These are phyloP conservation scores for Pouteria glomerata DNA, from an alignment of 148 eudicot species.

Conservation along the genomic window DNA sequence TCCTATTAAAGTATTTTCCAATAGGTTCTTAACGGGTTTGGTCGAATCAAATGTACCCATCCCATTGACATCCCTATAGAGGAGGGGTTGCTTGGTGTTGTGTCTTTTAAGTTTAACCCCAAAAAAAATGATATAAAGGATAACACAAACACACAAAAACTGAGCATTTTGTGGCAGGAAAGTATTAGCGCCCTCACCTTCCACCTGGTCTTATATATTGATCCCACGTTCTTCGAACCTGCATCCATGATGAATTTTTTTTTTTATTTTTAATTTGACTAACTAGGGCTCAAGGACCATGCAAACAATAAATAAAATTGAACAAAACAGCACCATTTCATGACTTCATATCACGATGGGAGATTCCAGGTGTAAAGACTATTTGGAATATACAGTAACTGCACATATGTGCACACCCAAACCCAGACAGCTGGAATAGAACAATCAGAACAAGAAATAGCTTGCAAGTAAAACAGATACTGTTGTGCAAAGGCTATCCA, in stretches of 20 bases:
- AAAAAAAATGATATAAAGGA: background rate
- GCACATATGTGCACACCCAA: background rate
- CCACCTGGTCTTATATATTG: conserved; percentile 84
- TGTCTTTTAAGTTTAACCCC: too few relatives aligned
- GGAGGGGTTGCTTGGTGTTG: too few relatives aligned
- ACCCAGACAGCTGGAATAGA: background rate
- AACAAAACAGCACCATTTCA: background rate
- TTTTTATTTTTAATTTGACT: background rate
- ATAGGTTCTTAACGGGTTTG: too few relatives aligned
- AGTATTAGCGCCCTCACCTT: conserved; percentile 41
- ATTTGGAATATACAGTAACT: background rate
- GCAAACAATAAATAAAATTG: background rate
- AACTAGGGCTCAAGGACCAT: background rate
- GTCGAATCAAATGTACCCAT: too few relatives aligned
- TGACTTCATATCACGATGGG: background rate
- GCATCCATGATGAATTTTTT: conserved; percentile 15
- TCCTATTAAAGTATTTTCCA: too few relatives aligned
- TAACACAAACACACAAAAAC: background rate
- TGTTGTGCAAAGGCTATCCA: background rate
- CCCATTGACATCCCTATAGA: too few relatives aligned
- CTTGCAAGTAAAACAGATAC: background rate
- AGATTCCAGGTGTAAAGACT: background rate
- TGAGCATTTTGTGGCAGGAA: background rate
- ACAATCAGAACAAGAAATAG: background rate
- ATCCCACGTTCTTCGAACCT: conserved; percentile 94